A percentile compares a stretch with the other conserved stretches of the same genome.
Conservation (phyloP, 1,284 basidiomycete species). For the Porodaedalea pini region DNA sequence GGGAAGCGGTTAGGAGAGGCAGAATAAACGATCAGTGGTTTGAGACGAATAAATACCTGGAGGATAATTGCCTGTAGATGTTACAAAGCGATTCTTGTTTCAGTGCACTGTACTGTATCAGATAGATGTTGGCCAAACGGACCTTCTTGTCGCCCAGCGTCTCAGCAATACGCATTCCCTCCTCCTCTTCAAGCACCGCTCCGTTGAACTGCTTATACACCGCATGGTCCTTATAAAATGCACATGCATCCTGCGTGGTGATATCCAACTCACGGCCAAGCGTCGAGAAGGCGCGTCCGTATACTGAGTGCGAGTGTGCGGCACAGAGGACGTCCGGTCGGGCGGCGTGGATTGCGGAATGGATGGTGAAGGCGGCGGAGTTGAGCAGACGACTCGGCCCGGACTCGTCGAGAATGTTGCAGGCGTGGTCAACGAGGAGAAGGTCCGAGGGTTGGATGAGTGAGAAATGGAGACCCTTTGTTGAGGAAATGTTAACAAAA, state of each 20-base stretch:
- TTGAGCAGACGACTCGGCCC: slow-evolving; percentile 40
- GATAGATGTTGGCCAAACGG: slow-evolving; percentile 30
- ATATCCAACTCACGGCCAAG: slow-evolving; percentile 55
- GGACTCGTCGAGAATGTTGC: slow-evolving; percentile 44
- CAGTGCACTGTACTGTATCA: not conserved
- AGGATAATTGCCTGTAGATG: slow-evolving; percentile 25
- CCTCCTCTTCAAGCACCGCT: slow-evolving; percentile 55
- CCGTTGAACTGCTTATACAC: slow-evolving; percentile 51
- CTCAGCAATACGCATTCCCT: slow-evolving; percentile 53
- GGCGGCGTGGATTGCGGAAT: slow-evolving; percentile 55
- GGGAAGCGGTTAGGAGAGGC: too few relatives aligned
- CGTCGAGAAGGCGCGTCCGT: slow-evolving; percentile 61
- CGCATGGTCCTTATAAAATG: slow-evolving; percentile 42
- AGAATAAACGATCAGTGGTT: slow-evolving; percentile 25
- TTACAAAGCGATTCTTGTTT: slow-evolving; percentile 1
- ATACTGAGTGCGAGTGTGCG: slow-evolving; percentile 59
- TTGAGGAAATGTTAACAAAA: not conserved
- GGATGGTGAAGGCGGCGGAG: slow-evolving; percentile 48
- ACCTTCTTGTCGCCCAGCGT: slow-evolving; percentile 46
- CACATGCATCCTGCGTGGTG: slow-evolving; percentile 47
- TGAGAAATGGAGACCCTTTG: slow-evolving; percentile 42
- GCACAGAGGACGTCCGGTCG: slow-evolving; percentile 61
- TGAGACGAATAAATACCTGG: slow-evolving; percentile 21
- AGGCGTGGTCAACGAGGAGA: slow-evolving; percentile 47
- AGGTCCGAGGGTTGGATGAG: slow-evolving; percentile 45